phyloP scores from a whole-genome alignment of 2,329 filamentous ascomycete genomes.

The Fusarium annulatum region DNA sequence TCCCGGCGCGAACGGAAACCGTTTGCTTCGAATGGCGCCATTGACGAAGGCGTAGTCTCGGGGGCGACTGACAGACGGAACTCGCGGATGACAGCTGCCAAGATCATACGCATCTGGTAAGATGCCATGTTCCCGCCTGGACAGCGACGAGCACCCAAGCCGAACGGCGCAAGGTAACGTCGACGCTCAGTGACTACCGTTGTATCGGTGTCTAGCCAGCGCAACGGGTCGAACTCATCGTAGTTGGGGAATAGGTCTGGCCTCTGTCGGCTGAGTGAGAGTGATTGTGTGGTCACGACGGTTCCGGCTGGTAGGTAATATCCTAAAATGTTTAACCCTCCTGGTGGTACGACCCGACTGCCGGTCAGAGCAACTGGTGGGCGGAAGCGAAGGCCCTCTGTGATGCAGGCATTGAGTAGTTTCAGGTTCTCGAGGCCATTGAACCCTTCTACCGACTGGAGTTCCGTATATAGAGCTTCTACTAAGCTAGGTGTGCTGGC shows the following conservation, averaged over 20 bases:
- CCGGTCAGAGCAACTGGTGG: not conserved
- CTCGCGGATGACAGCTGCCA: not conserved
- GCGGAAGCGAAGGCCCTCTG: not conserved
- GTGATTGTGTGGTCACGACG: not conserved
- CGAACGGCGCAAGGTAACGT: not conserved
- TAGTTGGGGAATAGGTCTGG: not conserved
- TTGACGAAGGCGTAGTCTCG: not conserved
- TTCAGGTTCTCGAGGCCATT: not conserved
- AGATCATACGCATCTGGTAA: constrained; percentile 3
- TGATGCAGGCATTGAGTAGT: not conserved
- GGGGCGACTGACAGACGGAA: not conserved
- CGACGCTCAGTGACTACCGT: not conserved
- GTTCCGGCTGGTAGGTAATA: not conserved
- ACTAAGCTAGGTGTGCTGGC: not conserved
- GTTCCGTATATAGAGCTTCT: not conserved
- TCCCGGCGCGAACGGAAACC: not conserved
- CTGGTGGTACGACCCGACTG: not conserved
- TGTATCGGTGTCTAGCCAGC: not conserved
- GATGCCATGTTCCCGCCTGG: constrained; percentile 3
- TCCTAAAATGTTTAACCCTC: not conserved
- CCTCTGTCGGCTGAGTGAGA: not conserved
- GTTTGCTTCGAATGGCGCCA: not conserved
- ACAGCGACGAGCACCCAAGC: not conserved
- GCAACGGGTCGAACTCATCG: not conserved
- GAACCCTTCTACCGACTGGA: not conserved